Base-by-base conservation (phyloP, 2,329 filamentous ascomycete genomes). In the Shiraia sp. region DNA sequence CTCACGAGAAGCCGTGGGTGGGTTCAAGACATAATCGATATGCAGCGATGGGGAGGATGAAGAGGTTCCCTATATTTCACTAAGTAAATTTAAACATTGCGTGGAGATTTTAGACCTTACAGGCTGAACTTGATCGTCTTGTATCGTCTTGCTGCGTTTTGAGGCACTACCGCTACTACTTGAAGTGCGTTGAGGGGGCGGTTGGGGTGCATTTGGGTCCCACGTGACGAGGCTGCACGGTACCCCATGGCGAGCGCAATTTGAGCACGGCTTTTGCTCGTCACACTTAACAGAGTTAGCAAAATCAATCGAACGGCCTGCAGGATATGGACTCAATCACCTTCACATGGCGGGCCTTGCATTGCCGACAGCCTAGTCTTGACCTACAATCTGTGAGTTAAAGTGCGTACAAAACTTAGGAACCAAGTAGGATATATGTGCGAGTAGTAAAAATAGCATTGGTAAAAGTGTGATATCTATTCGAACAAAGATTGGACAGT, bases 331-430 rank as follows among this genome's bases (percentile, higher is more conserved):
- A 22, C 8, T 32, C 33, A 48, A 59, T 37, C 49, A 69, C 66
- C 55, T 70, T 70, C 10, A 70, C 66, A 46, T 68, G 66, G 35
- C 66, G 59, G 35, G 57, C 54, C 49, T 70, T 70, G 47, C 66
- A 70, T 45, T 67, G 65, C 32, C 57, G 47, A 42, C 66, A 70
- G 30, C 66, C 66, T 27, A 59, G 36, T 36, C 55, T 49, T 29
- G 55, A 59, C 32, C 52, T 55, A 22, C 17, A 22, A 22, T 8
- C 4, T 22, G 19, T 22, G 4, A 22, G 19, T n/a, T n/a, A n/a
- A n/a, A n/a, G n/a, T n/a, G n/a, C n/a, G n/a, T 39, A 32, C 14
- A 27, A 32, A 10, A 27, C n/a, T 42, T 23, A 42, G 31, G 24
- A n/a, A 28, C 28, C 33, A 15, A n/a, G n/a, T n/a, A n/a, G n/a